Conservation (phyloP, 2,329 filamentous ascomycete species). For the Scolecobasidium constrictum region DNA sequence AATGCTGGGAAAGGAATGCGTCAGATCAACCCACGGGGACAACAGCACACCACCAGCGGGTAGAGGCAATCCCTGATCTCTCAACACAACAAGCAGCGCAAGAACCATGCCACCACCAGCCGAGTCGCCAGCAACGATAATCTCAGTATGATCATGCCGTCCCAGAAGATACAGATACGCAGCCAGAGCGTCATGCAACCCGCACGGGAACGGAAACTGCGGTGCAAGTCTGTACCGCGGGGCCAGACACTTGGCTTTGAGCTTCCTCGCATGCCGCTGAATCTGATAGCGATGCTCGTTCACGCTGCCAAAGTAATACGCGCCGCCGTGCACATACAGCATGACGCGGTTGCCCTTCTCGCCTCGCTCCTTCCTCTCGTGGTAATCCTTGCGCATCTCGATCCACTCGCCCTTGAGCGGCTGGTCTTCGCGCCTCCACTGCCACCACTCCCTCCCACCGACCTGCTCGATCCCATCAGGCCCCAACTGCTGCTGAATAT, state of each 20-base stretch:
- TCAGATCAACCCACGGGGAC: conserved; percentile 92
- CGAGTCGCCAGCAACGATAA: conserved; percentile 83
- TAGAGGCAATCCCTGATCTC: conserved; percentile 72
- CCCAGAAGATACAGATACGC: conserved; percentile 76
- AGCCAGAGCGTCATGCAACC: conserved; percentile 78
- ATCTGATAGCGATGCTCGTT: conserved; percentile 98
- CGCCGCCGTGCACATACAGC: conserved; percentile 88
- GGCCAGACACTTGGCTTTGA: conserved; percentile 82
- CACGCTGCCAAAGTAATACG: conserved; percentile 90
- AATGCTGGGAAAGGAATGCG: conserved; percentile 92
- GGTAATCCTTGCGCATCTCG: conserved; percentile 79
- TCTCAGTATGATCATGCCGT: conserved; percentile 65
- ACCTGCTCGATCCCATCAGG: conserved; percentile 61
- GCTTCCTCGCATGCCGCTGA: conserved; percentile 87
- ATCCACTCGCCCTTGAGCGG: conserved; percentile 83
- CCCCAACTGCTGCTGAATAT: conserved; percentile 66
- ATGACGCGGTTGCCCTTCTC: conserved; percentile 59
- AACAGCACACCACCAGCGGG: conserved; percentile 86
- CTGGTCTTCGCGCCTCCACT: conserved; percentile 62
- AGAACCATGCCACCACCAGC: conserved; percentile 87
- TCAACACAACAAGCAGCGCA: conserved; percentile 64
- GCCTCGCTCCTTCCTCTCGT: conserved; percentile 51
- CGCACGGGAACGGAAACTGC: conserved; percentile 93
- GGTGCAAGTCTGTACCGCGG: conserved; percentile 78
- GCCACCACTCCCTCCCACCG: conserved; percentile 81